Conservation (phyloP, 2,329 filamentous ascomycete genomes). For the Coniochaeta sp. region DNA sequence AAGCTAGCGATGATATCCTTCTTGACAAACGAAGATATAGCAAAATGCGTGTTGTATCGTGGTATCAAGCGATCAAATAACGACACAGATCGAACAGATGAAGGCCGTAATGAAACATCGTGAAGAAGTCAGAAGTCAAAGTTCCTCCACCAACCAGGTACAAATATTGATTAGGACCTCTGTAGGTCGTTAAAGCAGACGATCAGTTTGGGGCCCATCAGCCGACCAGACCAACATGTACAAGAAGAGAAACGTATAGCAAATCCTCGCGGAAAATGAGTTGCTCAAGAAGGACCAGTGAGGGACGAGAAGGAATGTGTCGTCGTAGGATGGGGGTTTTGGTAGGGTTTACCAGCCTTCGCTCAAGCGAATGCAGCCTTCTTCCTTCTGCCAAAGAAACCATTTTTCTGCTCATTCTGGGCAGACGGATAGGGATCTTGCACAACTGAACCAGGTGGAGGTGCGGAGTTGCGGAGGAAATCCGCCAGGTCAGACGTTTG, state of each 20-base stretch:
- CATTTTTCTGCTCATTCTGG: constrained; percentile 30
- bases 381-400: constrained; percentile 41
- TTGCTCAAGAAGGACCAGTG: not conserved
- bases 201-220: not conserved
- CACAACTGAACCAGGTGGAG: constrained; percentile 36
- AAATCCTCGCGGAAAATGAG: not conserved
- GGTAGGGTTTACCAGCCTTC: not conserved
- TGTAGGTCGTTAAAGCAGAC: not conserved
- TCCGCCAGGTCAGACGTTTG: constrained; percentile 63
- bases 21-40: not conserved
- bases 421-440: constrained; percentile 20
- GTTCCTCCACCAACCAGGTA: not conserved
- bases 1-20: too few species aligned
- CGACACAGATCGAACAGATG: not conserved
- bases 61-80: not conserved
- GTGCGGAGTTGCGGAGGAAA: constrained; percentile 64
- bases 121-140: not conserved
- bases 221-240: not conserved
- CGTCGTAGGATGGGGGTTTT: not conserved
- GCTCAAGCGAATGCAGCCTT: constrained; percentile 24
- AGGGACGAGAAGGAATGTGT: not conserved
- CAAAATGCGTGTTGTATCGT: not conserved
- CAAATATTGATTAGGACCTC: not conserved
- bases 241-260: not conserved
- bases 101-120: not conserved